These are phyloP conservation scores for Candida tropicalis DNA, from an alignment of 1,139 yeast species.

Conservation along the genomic window DNA sequence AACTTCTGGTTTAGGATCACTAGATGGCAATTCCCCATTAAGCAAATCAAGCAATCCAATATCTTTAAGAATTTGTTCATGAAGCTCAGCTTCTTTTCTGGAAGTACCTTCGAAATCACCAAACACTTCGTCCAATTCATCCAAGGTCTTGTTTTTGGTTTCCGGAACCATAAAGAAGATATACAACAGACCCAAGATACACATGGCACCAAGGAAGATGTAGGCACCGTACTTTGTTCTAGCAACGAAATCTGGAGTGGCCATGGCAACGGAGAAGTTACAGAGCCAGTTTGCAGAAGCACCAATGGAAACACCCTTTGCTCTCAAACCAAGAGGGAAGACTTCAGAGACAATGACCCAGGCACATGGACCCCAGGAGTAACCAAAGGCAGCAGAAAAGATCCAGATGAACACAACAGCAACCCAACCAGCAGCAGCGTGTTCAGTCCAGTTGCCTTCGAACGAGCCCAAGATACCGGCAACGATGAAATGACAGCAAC, in stretches of 20 bases:
- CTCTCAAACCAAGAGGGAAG: conserved; percentile 24
- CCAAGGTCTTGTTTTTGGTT: conserved; percentile 34
- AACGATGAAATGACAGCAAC: conserved; percentile 24
- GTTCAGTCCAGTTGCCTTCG: conserved; percentile 15
- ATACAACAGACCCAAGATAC: conserved; percentile 26
- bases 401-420: conserved; percentile 43
- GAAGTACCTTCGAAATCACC: conserved; percentile 20
- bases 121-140: conserved; percentile 30
- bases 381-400: conserved; percentile 29
- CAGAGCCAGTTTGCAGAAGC: conserved; percentile 44
- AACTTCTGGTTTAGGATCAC: not conserved
- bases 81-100: conserved; percentile 14
- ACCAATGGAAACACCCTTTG: conserved; percentile 29
- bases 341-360: conserved; percentile 25
- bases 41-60: conserved; percentile 15
- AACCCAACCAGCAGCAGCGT: conserved; percentile 40
- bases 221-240: conserved; percentile 24
- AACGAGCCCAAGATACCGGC: conserved; percentile 60
- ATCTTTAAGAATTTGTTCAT: conserved; percentile 13
- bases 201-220: conserved; percentile 27
- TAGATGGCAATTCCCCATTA: not conserved
- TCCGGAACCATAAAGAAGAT: conserved; percentile 32
- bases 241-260: conserved; percentile 30
- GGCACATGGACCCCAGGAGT: conserved; percentile 36
- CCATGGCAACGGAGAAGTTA: conserved; percentile 41